Percentiles rank a stretch among this genome's conserved stretches.
These are phyloP conservation scores for Logfia minima DNA, from an alignment of 129 eudicot genomes.

Conservation along the genomic window DNA sequence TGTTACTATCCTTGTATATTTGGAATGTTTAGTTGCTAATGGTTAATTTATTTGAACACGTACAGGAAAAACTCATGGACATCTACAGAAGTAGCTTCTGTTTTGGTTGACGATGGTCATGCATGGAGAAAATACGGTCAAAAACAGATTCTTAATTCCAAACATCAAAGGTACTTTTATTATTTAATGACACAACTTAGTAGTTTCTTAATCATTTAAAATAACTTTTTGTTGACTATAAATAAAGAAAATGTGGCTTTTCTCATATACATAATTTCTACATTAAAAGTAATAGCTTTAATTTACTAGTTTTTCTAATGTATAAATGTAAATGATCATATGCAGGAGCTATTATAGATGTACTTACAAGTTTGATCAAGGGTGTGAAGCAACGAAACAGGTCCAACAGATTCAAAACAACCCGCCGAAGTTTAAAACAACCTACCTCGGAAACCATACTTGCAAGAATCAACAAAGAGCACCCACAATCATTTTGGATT, in stretches of 20 bases:
- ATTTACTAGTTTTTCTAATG: neutral
- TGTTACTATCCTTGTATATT: neutral
- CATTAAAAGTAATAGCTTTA: neutral
- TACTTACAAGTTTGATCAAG: conserved; percentile 48
- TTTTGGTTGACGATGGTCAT: conserved; percentile 49
- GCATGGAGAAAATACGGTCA: conserved; percentile 89
- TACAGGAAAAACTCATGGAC: conserved; percentile 48
- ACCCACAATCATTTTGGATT: conserved; percentile 30
- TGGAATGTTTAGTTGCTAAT: neutral
- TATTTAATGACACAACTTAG: neutral
- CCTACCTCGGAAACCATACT: conserved; percentile 42
- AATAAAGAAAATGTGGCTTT: neutral
- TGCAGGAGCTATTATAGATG: conserved; percentile 60
- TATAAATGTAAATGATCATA: neutral
- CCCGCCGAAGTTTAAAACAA: conserved; percentile 30
- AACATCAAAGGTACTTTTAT: conserved; percentile 45
- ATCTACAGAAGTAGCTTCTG: conserved; percentile 23
- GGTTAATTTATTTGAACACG: neutral
- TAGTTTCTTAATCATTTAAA: too few relatives aligned
- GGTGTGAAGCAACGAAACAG: conserved; percentile 50
- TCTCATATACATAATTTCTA: neutral
- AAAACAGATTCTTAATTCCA: conserved; percentile 46
- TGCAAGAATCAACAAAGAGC: conserved; percentile 31
- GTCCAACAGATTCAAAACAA: conserved; percentile 38
- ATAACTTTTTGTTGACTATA: neutral